Evolutionary conservation across 169 alveolate genomes (phyloP).

Genomic region (Cryptosporidium viatorum): DNA sequence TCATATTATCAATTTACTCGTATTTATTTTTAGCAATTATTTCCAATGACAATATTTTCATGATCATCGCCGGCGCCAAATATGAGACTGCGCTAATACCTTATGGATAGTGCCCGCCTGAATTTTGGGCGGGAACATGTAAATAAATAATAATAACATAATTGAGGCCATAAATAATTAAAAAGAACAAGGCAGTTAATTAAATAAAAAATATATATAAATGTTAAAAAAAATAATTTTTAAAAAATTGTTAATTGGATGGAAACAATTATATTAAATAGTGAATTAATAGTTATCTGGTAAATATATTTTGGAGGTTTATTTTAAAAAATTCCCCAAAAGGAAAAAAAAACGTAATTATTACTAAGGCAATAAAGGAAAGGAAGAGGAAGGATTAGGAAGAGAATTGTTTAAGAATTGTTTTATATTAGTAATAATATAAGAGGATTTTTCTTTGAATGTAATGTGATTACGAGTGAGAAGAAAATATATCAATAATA

Average conservation of each 20-base stretch:
- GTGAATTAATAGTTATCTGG: background rate
- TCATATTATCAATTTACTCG: too few species aligned
- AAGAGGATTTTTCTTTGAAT: background rate
- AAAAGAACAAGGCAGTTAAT: background rate
- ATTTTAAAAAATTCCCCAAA: background rate
- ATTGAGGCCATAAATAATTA: background rate
- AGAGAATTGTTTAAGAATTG: background rate
- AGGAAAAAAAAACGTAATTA: background rate
- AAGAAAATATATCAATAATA: background rate
- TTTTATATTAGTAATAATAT: background rate
- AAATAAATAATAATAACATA: background rate
- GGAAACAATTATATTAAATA: background rate
- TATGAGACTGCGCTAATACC: conserved; percentile 67
- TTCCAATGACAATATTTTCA: background rate
- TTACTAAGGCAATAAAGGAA: background rate
- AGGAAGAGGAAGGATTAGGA: background rate
- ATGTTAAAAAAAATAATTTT: background rate
- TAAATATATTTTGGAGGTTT: conserved; percentile 19
- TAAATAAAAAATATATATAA: conserved; percentile 1
- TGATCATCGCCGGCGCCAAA: conserved; percentile 20
- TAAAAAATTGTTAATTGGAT: background rate
- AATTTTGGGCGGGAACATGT: conserved; percentile 25
- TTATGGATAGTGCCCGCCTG: conserved; percentile 20
- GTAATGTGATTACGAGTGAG: background rate
- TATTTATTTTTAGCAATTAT: too few species aligned